Conservation (phyloP, 1,139 yeast genomes). For the Kazachstania sp. region DNA sequence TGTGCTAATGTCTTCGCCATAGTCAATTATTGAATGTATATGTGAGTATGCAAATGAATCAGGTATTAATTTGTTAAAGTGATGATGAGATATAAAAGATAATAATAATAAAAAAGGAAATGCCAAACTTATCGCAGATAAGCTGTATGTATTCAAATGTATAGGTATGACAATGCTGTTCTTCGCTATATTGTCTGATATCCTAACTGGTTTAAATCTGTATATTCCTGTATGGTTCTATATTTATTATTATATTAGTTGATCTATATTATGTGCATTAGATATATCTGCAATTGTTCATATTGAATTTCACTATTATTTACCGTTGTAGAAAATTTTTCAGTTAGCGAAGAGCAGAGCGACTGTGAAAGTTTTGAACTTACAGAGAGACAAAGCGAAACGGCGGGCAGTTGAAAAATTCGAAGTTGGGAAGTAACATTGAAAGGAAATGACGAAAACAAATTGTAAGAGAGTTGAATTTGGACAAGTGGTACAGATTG, state of each 20-base stretch:
- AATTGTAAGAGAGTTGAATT: too few species aligned
- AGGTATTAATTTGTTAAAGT: background rate
- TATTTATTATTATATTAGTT: background rate
- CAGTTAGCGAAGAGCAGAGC: background rate
- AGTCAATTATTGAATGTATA: background rate
- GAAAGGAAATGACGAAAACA: too few species aligned
- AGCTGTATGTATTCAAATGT: too few species aligned
- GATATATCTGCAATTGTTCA: background rate
- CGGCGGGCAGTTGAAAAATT: background rate
- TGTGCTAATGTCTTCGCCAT: slow-evolving; percentile 37
- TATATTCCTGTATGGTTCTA: background rate
- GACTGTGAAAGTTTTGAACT: background rate
- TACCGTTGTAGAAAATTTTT: background rate
- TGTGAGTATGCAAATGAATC: background rate
- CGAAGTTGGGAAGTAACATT: too few species aligned
- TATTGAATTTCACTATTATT: background rate
- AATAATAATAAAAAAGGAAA: background rate
- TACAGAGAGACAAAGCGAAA: background rate
- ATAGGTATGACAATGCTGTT: too few species aligned
- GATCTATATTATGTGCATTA: background rate
- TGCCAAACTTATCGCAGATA: too few species aligned
- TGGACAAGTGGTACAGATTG: too few species aligned
- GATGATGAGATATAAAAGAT: background rate
- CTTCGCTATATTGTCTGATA: too few species aligned
- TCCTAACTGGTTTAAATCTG: background rate